These are phyloP conservation scores for Rhododendron griersonianum DNA, from an alignment of 148 eudicot species.

Conservation along the genomic window DNA sequence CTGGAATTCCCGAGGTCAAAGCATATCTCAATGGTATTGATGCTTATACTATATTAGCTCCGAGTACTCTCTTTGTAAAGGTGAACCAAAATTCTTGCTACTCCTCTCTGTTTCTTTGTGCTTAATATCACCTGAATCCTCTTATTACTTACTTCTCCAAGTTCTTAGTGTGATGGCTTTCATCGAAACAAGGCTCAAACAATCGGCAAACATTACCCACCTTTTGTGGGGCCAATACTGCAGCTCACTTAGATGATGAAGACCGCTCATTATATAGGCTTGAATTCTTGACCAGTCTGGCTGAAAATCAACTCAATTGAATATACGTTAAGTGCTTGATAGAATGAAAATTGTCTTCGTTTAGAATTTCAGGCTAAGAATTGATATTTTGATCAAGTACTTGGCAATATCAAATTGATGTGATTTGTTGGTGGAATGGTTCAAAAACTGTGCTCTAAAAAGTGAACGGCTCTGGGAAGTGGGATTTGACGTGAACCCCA, in stretches of 20 bases:
- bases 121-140: neutral
- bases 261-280: neutral
- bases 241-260: neutral
- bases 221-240: neutral
- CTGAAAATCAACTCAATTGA: neutral
- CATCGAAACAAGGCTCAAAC: neutral
- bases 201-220: neutral
- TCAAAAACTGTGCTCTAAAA: neutral
- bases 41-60: conserved; percentile 77
- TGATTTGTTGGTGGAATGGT: neutral
- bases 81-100: conserved; percentile 21
- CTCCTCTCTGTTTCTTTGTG: neutral
- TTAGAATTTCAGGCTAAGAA: neutral
- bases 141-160: neutral
- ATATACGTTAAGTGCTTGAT: neutral
- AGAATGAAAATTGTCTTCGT: neutral
- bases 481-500: neutral
- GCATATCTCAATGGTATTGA: conserved; percentile 91
- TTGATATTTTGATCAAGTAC: neutral
- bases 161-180: neutral
- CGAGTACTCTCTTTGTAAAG: conserved; percentile 79
- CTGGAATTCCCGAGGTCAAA: conserved; percentile 92
- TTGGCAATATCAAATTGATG: neutral
- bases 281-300: neutral
- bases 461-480: neutral